Base-by-base conservation (phyloP, 148 eudicot species). In the Persicaria maculosa region DNA sequence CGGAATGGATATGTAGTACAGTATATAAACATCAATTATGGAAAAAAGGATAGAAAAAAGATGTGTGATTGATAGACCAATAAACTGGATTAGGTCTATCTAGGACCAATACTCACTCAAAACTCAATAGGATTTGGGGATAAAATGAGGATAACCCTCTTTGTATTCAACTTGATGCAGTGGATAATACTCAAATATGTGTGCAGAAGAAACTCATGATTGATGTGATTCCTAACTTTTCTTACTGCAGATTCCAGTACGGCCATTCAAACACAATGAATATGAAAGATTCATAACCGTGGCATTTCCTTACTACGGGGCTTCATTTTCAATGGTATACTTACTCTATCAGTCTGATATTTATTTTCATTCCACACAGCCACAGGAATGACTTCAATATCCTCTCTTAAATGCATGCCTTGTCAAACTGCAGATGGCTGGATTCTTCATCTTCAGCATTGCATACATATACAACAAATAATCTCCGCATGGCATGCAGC, bases 271-370 rank as follows among this genome's bases (percentile, higher is more conserved):
- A 79, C 97, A 91, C 85, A 89, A 93, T 46, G 98, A 93, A 78
- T 93, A 85, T 58, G 98, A 93, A 77, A 86, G 98, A 82, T 93
- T 93, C 58, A 87, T 93, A 73, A 76, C 95, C 1, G 80, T 91
- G 15, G 98, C 97, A 70, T 93, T 83, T 58, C 98, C 98, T 1
- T 93, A 93, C 79, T 91, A 93, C 71, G 98, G 97, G 78, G 89
- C 93, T 47, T 93, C 91, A 55, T 93, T 93, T 77, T 89, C 97
- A 20, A 89, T 76, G 87, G 98, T 93, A 91, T 93, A 91, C 46
- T 9, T 19, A 54, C 8, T 43, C 10, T 71, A 15, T 12, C 17
- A 10, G 43, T 7, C 25, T 59, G 9, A 4, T 54, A 72, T n/a
- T 71, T 44, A 10, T 68, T 67, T 36, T 71, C 40, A 31, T 71